Evolutionary conservation across 1,284 basidiomycete species (phyloP), one percentile per base, ranked within the genome.

Genomic region (Cryptococcus floricola): DNA sequence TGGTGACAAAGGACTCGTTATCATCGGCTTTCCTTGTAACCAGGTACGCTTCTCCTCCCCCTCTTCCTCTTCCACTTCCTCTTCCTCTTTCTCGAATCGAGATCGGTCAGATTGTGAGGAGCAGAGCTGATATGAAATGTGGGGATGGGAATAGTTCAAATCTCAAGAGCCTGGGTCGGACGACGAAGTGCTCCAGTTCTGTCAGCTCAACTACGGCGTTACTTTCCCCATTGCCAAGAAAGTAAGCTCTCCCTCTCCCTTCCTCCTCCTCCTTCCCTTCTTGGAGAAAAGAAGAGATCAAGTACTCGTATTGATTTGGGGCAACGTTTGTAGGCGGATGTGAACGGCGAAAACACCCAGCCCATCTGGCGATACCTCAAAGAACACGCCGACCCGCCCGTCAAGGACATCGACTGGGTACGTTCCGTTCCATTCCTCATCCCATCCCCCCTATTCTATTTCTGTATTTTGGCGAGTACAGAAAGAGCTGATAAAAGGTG

Each of bases 11-110:
- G 88, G 81, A 16, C 81, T 95, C 53, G 80, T 86, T 57, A 84
- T 94, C 65, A 81, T 95, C 56, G 91, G 92, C 2, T 94, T 94
- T 81, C 91, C 91, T 34, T 93, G 86, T 80, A 94, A 95, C 74
- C 91, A 93, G 80, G 89, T 89, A 58, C 59, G 80, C 53, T 18
- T 41, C 19, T 25, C 39, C 39, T 3, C 8, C 31, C 31, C 31
- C 19, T 19, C 19, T 2, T 19, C 19, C 19, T 19, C 19, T 41
- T 27, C 13, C 4, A 5, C 37, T 31, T 31, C 46, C 38, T 48
- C 7, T 48, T 39, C 16, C n/a, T 7, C 8, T 37, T 19, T 1
- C 44, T 5, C 14, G 18, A 7, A 18, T 48, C 2, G 38, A 31
- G n/a, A 27, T 2, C 8, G 4, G 31, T 41, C 16, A 27, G 6